Conservation (phyloP, 225 moss, liverwort and hornwort genomes). For the Pleurozium schreberi region DNA sequence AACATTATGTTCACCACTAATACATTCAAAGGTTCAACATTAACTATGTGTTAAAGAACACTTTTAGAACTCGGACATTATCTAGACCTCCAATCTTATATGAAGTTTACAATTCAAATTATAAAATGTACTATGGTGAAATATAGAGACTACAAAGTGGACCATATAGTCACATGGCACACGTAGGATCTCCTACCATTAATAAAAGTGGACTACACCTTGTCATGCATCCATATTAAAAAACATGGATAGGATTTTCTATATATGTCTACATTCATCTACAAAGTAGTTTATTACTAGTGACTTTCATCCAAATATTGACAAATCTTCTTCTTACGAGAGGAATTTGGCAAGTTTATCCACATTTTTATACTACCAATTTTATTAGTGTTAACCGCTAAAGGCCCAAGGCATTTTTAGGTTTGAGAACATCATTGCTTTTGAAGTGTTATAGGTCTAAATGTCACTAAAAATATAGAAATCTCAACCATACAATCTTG, state of each 20-base stretch:
- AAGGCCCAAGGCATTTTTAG: no score
- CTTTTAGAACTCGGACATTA: background rate
- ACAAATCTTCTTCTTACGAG: background rate
- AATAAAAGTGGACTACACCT: rapidly evolving
- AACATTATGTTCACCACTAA: rapidly evolving
- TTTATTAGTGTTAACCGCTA: no score
- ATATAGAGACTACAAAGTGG: background rate
- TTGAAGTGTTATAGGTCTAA: no score
- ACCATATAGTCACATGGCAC: no score
- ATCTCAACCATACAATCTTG: no score
- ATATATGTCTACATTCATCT: background rate
- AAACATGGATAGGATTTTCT: background rate
- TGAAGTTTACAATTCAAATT: background rate
- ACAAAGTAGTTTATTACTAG: background rate
- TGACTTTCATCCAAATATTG: background rate
- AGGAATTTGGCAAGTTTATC: no score
- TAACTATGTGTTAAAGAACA: background rate
- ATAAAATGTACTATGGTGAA: background rate
- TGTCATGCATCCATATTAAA: background rate
- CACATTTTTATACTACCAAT: no score
- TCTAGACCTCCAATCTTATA: background rate
- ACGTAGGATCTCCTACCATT: background rate
- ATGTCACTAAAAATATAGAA: no score
- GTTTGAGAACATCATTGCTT: no score
- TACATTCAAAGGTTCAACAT: background rate